A percentile compares a stretch with the other conserved stretches of the same genome.
phyloP scores from a whole-genome alignment of 202 grass and related monocot genomes.

The Panicum virgatum region DNA sequence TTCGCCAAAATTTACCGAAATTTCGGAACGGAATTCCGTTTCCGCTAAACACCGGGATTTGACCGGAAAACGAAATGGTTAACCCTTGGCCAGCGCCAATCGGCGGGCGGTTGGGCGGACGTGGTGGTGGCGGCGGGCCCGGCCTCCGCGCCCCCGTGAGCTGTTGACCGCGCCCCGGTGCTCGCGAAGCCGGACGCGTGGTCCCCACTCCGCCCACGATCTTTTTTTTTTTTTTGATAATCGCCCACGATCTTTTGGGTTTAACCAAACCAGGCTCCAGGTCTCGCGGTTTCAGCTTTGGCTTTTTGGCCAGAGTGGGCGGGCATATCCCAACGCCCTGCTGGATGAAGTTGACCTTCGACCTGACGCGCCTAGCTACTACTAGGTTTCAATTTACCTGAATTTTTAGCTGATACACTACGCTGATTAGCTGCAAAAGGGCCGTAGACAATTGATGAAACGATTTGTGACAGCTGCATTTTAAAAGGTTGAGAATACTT shows the following conservation, averaged over 20 bases:
- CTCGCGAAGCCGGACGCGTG: background rate
- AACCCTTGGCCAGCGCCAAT: background rate
- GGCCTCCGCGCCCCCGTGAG: background rate
- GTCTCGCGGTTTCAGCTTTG: background rate
- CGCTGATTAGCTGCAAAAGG: background rate
- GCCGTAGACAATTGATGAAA: background rate
- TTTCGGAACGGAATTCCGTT: too few relatives aligned
- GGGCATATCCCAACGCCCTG: background rate
- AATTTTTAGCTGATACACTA: background rate
- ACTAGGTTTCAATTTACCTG: background rate
- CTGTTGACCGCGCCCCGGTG: background rate
- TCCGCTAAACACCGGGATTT: too few relatives aligned
- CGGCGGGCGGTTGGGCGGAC: background rate
- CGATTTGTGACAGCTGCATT: background rate
- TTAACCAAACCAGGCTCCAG: too few relatives aligned
- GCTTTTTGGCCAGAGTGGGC: background rate
- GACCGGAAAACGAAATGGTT: too few relatives aligned
- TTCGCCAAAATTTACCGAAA: too few relatives aligned
- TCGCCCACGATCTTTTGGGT: background rate
- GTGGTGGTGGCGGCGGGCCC: background rate
- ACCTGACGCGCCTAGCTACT: background rate
- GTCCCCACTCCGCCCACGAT: background rate
- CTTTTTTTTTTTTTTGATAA: too few relatives aligned
- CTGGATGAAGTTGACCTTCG: background rate
- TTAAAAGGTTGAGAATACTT: background rate